These are phyloP conservation scores for Xylaria hypoxylon DNA, from an alignment of 2,329 filamentous ascomycete species.

Conservation along the genomic window DNA sequence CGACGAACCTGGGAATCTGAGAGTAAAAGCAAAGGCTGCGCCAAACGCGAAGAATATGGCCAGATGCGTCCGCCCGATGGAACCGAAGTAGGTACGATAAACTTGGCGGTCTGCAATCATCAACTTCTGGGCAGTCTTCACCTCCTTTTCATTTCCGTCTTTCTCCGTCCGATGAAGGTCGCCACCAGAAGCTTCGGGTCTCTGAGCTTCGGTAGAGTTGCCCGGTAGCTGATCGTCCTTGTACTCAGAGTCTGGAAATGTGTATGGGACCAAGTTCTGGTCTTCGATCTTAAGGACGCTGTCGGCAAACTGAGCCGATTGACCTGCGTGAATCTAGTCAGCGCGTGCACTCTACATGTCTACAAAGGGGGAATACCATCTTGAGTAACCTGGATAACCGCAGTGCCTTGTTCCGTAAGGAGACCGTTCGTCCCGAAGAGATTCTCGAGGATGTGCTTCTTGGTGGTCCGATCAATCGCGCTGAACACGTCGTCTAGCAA, in stretches of 20 bases:
- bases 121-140: neutral
- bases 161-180: neutral
- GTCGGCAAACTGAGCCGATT: constrained; percentile 30
- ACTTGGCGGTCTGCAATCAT: constrained; percentile 35
- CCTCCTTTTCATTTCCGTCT: constrained; percentile 6
- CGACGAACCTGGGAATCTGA: constrained; percentile 39
- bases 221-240: constrained; percentile 6
- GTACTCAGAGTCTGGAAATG: constrained; percentile 9
- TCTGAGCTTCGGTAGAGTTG: constrained; percentile 4
- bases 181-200: neutral
- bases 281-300: constrained; percentile 34
- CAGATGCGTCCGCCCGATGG: constrained; percentile 36
- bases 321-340: constrained; percentile 20
- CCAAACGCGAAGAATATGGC: constrained; percentile 36
- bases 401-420: constrained; percentile 25
- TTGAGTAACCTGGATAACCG: constrained; percentile 43
- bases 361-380: constrained; percentile 33
- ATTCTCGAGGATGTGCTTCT: constrained; percentile 30
- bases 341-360: neutral
- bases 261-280: constrained; percentile 20
- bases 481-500: constrained; percentile 47
- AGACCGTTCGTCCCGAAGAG: constrained; percentile 35
- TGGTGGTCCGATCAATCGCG: constrained; percentile 41
- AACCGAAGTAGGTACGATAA: constrained; percentile 39
- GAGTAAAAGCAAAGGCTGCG: constrained; percentile 34